Base-by-base conservation (phyloP, 805 yeast genomes). In the Sugiyamaella chiloensis region DNA sequence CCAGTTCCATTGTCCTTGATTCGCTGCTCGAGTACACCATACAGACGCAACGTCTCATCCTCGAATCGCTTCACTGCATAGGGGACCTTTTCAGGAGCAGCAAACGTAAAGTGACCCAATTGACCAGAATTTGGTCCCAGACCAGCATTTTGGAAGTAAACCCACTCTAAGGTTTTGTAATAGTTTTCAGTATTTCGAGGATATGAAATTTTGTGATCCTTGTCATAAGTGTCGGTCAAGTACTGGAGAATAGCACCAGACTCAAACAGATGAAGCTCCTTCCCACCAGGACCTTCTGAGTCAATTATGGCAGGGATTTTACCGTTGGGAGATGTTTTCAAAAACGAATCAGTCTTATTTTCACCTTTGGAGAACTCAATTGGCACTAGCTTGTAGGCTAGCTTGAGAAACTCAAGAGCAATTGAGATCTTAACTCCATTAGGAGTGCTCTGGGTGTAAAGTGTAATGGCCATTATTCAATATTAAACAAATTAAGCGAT, bases 81-180 rank as follows among this genome's bases (percentile, higher is more conserved):
- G 19, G 73, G 78, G 37, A 78, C 58, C 56, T 79, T 74, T 52
- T 77, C 85, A 0, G 67, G 62, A 4, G 83, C 78, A 35, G 76
- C 9, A 16, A 19, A 50, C 21, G 34, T 39, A 16, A 53, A 43
- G 21, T 43, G 46, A 34, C 57, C 56, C 46, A 77, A 77, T 59
- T 81, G 85, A 8, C 87, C 86, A 57, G 74, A 80, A 73, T 74
- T 77, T 48, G 86, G 85, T 26, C 83, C 82, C 34, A 75, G 64
- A 5, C 78, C 77, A 52, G 82, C 80, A 66, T 76, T 72, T 55
- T 79, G 83, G 70, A 78, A 81, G 36, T 70, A 69, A 6, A 75
- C 53, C 75, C 82, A 73, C 52, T 78, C 79, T 23, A 52, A 12
- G n/a, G 37, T 32, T 32, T 37, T 32, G 29, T 26, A 82, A 61